Evolutionary conservation across 805 yeast genomes (phyloP).

Genomic region (Kregervanrija pseudodelftensis): DNA sequence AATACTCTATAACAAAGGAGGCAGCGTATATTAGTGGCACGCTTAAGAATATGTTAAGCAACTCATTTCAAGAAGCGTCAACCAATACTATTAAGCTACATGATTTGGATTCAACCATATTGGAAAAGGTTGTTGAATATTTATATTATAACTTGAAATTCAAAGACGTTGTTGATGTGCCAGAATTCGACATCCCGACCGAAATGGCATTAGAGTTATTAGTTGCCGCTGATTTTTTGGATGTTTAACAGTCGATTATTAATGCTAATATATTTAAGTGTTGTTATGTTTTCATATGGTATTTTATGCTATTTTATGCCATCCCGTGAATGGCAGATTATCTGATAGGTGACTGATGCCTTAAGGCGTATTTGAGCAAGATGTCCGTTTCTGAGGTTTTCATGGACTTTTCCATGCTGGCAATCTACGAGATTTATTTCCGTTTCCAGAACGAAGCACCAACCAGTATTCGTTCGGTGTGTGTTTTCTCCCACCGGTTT

Average conservation of each 20-base stretch:
- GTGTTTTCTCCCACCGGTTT: too few relatives aligned
- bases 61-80: constrained; percentile 52
- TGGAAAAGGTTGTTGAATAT: constrained; percentile 81
- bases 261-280: too few relatives aligned
- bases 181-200: constrained; percentile 87
- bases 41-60: constrained; percentile 47
- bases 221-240: constrained; percentile 88
- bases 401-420: too few relatives aligned
- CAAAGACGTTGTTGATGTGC: constrained; percentile 55
- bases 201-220: constrained; percentile 87
- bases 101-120: constrained; percentile 63
- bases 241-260: constrained; percentile 34
- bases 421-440: too few relatives aligned
- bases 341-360: too few relatives aligned
- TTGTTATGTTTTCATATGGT: too few relatives aligned
- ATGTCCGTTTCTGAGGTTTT: too few relatives aligned
- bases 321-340: too few relatives aligned
- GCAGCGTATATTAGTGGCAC: constrained; percentile 74
- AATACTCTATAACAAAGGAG: constrained; percentile 54
- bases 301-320: too few relatives aligned
- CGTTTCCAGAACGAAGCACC: too few relatives aligned
- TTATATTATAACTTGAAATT: constrained; percentile 69
- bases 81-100: constrained; percentile 46
- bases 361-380: too few relatives aligned
- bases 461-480: too few relatives aligned